A percentile compares a stretch with the other conserved stretches of the same genome.
Conservation (phyloP, 2,329 filamentous ascomycete species). For the Magnaporthales sp. region DNA sequence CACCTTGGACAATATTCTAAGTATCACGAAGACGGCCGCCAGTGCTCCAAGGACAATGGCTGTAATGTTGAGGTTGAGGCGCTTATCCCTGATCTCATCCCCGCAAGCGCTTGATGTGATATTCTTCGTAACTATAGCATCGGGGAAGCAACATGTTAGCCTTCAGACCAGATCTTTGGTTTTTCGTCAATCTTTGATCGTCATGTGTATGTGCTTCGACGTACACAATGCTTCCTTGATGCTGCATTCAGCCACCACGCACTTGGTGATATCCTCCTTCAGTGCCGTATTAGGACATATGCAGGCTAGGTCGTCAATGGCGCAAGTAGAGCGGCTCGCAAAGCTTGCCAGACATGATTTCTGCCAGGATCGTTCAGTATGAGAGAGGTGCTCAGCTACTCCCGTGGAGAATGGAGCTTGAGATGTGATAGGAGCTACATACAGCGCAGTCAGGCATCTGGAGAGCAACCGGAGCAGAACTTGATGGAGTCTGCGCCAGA, state of each 20-base stretch:
- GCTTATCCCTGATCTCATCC: slow-evolving; percentile 18
- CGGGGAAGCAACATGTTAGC: neutral
- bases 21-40: slow-evolving; percentile 24
- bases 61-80: slow-evolving; percentile 20
- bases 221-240: slow-evolving; percentile 3
- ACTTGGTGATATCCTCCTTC: neutral
- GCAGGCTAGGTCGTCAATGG: neutral
- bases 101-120: slow-evolving; percentile 18
- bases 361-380: neutral
- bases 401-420: neutral
- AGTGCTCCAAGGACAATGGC: slow-evolving; percentile 22
- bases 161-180: neutral
- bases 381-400: neutral
- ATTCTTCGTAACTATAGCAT: slow-evolving; percentile 8
- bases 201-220: neutral
- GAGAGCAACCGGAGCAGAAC: neutral
- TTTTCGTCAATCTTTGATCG: neutral
- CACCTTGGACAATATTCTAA: slow-evolving; percentile 27
- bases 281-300: neutral
- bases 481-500: neutral
- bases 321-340: neutral
- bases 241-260: neutral
- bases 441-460: neutral
- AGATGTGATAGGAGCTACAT: neutral
- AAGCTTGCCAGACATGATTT: neutral